Evolutionary conservation across 2,329 filamentous ascomycete genomes (phyloP), one percentile per base, ranked within the genome.

Genomic region (Fusarium foetens): DNA sequence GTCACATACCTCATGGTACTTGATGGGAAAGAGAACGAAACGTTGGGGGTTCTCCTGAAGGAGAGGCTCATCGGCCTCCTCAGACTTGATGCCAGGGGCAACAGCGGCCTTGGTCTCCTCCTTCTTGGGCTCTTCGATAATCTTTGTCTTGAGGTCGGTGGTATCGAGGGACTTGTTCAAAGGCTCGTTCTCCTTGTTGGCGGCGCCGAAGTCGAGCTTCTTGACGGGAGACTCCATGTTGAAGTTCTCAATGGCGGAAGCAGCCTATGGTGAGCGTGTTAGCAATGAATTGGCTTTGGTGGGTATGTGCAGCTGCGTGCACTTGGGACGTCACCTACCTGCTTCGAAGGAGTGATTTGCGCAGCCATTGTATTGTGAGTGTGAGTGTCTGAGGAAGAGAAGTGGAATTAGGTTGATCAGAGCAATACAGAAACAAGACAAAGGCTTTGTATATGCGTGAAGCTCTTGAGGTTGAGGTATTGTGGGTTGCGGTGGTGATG

Each of bases 21-120:
- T 98, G 84, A 99, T 97, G 75, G 96, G 96, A 86, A 99, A 99
- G 71, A 99, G 89, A 66, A 99, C 96, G 80, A 99, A 99, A 78
- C 96, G 93, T 77, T 97, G 90, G 71, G 94, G 92, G 86, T 99
- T 99, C 86, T 98, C 96, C 82, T 94, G 93, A 11, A 99, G 90
- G 58, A 99, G 88, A 64, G 96, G 96, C 88, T 99, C 96, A 64
- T 94, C 89, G 64, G 88, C 88, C 84, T 97, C 94, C 55, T 92
- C 87, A 33, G 88, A 76, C 84, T 92, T 92, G 80, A 91, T 86
- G 27, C 83, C 83, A 43, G 87, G 76, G 57, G 86, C 85, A 63
- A 85, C 80, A 23, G 80, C 76, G 25, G 81, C 65, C 75, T 85
- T 82, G 25, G 33, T 6, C 33, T 78, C 69, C 41, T 81, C 78